Base-by-base conservation (phyloP, 306 rosid genomes). In the Rosa rugosa region DNA sequence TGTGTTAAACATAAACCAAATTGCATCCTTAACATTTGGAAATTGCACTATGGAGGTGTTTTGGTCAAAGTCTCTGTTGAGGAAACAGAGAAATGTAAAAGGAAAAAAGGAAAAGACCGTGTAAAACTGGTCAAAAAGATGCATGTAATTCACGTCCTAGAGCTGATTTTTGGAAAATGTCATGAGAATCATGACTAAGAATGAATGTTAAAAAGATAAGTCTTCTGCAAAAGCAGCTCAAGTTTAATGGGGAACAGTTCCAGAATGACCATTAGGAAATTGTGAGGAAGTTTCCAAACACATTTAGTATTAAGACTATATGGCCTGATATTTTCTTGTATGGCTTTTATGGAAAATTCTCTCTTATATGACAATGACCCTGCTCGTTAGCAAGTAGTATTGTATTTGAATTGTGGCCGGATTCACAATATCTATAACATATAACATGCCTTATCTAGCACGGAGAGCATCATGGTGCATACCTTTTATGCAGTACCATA, bases 41-140 rank as follows among this genome's bases (percentile, higher is more conserved):
- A 47, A 34, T 27, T 49, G 5, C 47, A 47, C 27, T 10, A 13
- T 34, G 0, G 8, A 23, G 25, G 25, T 36, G 23, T 2, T 49
- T 49, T 49, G 47, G 63, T 50, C 45, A 51, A 65, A 65, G 72
- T 76, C 79, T 62, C 46, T 50, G 45, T 6, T 18, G 45, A 63
- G 8, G 63, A 27, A 60, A 64, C 69, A 74, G 36, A 80, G 79
- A 67, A 67, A 73, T 3, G 59, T 44, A 34, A 11, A 46, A 56
- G 17, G n/a, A 22, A 75, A 75, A 67, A 22, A 41, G 10, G 38
- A 44, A 12, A 41, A 3, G 45, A 72, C 56, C 22, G 16, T 18
- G 40, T 56, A 12, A 44, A 23, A 27, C 6, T 74, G 54, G 80
- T 77, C 34, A 66, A 11, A 44, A 73, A 73, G 79, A 65, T 68